A percentile compares a stretch with the other conserved stretches of the same genome.
phyloP scores from a whole-genome alignment of 1,139 yeast genomes.

The Entelexis sorbosivorans region DNA sequence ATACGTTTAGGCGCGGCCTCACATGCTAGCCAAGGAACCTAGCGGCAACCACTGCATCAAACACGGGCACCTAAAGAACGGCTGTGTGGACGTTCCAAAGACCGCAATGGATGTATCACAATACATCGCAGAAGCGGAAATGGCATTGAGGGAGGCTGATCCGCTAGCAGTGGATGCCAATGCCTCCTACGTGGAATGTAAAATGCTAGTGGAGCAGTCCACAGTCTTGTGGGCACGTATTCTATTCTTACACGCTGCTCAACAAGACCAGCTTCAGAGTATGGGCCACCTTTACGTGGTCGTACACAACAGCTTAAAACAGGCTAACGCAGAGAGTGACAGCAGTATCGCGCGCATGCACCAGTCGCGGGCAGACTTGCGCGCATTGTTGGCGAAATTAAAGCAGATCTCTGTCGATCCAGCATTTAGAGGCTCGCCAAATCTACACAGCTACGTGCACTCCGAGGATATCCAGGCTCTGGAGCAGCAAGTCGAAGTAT shows the following conservation, averaged over 20 bases:
- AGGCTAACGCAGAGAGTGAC: constrained; percentile 13
- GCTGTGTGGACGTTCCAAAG: no score
- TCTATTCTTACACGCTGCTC: constrained; percentile 28
- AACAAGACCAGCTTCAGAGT: constrained; percentile 28
- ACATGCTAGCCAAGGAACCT: no score
- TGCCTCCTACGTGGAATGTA: constrained; percentile 26
- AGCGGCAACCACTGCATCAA: no score
- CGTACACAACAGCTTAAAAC: constrained; percentile 14
- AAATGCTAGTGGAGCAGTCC: constrained; percentile 28
- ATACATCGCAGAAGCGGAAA: constrained; percentile 30
- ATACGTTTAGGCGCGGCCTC: no score
- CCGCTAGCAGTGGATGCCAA: constrained; percentile 33
- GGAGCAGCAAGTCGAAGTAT: constrained; percentile 24
- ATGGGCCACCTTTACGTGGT: constrained; percentile 22
- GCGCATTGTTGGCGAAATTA: constrained; percentile 13
- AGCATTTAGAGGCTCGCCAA: constrained; percentile 13
- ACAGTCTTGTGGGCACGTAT: constrained; percentile 31
- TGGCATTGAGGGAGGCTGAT: constrained; percentile 31
- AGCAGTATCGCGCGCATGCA: constrained; percentile 4
- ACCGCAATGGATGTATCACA: constrained; percentile 12
- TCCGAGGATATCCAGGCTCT: constrained; percentile 21
- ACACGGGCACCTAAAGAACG: no score
- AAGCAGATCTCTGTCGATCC: constrained; percentile 13
- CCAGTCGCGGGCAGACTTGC: not conserved
- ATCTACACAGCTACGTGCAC: constrained; percentile 17